phyloP scores from a whole-genome alignment of 179 eudicot species.

The Nepenthes alata region DNA sequence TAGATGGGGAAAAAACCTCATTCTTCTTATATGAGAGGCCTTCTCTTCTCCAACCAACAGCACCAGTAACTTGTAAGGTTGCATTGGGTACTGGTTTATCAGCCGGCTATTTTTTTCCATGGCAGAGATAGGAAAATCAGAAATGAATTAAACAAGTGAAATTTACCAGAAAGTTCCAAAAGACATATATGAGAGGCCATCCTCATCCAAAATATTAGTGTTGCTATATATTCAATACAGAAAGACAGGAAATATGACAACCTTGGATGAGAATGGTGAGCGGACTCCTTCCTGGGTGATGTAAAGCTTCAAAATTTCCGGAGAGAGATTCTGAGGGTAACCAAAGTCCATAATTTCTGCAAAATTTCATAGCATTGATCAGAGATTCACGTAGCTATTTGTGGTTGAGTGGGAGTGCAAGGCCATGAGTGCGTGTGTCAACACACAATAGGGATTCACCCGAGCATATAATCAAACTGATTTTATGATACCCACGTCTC shows the following conservation, averaged over 20 bases:
- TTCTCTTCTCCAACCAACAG: slow-evolving; percentile 99
- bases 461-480: no score
- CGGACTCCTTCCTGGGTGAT: slow-evolving; percentile 98
- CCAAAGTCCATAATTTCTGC: slow-evolving; percentile 99
- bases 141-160: not conserved
- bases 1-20: slow-evolving; percentile 38
- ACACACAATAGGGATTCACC: no score
- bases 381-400: no score
- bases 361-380: slow-evolving; percentile 9
- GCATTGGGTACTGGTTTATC: slow-evolving; percentile 99
- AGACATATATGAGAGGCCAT: not conserved
- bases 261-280: slow-evolving; percentile 98
- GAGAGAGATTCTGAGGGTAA: slow-evolving; percentile 95
- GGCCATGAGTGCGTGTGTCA: no score
- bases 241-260: slow-evolving; percentile 8
- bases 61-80: slow-evolving; percentile 98
- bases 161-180: not conserved
- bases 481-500: no score
- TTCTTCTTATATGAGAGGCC: slow-evolving; percentile 95
- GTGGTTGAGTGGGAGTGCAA: no score
- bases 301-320: slow-evolving; percentile 94
- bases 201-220: not conserved
- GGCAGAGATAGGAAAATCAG: slow-evolving; percentile 15
- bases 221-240: not conserved
- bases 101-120: slow-evolving; percentile 37